Evolutionary conservation across 768 basidiomycete genomes (phyloP).

Genomic region (Trametes sanguinea): DNA sequence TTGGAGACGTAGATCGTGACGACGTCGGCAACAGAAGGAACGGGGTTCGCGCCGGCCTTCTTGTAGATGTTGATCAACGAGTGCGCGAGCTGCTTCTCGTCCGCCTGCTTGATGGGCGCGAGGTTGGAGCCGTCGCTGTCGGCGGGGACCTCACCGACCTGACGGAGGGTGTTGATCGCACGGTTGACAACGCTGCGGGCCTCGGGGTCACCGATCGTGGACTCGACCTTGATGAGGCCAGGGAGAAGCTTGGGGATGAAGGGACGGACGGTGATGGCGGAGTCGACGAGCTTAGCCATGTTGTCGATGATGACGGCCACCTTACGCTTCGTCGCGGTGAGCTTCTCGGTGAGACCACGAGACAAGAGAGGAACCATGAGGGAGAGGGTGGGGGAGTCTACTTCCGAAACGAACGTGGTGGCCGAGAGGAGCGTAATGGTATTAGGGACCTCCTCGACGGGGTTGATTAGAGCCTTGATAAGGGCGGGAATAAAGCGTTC

Average conservation of each 20-base stretch:
- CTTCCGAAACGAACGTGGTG: constrained; percentile 99
- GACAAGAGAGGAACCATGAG: constrained; percentile 96
- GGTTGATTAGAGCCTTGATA: constrained; percentile 97
- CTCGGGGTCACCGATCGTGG: constrained; percentile 95
- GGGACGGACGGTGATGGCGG: constrained; percentile 90
- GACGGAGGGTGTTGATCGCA: constrained; percentile 94
- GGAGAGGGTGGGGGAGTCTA: constrained; percentile 94
- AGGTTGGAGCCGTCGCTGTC: constrained; percentile 88
- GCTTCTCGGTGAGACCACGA: constrained; percentile 92
- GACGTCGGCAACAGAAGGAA: constrained; percentile 59
- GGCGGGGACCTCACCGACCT: constrained; percentile 88
- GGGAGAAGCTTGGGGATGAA: constrained; percentile 96
- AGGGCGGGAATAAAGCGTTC: constrained; percentile 97
- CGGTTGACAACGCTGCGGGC: constrained; percentile 90
- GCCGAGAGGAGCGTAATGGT: constrained; percentile 95
- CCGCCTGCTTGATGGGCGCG: constrained; percentile 78
- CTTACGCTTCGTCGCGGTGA: constrained; percentile 95
- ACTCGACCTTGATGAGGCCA: constrained; percentile 93
- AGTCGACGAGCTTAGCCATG: constrained; percentile 98
- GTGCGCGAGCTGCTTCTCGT: constrained; percentile 64
- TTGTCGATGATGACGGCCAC: constrained; percentile 98
- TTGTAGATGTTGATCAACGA: constrained; percentile 80
- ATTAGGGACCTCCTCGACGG: constrained; percentile 97
- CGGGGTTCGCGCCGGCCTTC: constrained; percentile 66
- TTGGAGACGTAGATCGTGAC: constrained; percentile 68